Evolutionary conservation across 768 basidiomycete species (phyloP).

Genomic region (Boletus huronensis): DNA sequence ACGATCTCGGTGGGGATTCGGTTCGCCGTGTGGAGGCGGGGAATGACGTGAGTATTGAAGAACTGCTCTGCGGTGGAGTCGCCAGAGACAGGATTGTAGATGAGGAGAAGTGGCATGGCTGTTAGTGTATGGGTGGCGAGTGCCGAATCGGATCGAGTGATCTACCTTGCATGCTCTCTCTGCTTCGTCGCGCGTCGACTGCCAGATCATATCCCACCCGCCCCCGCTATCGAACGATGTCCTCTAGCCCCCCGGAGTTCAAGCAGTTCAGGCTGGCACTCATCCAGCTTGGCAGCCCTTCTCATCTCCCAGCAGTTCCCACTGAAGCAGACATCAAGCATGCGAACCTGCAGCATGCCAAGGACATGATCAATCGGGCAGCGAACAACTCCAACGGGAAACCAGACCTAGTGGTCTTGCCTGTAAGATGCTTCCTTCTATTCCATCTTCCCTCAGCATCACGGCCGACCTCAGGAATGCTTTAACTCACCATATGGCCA

Average conservation of each 20-base stretch:
- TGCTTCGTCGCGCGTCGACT: constrained; percentile 10
- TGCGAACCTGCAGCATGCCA: constrained; percentile 79
- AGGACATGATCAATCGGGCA: constrained; percentile 74
- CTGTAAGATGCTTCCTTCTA: constrained; percentile 45
- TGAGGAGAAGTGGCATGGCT: constrained; percentile 50
- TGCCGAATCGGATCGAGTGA: background rate
- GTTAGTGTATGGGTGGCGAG: background rate
- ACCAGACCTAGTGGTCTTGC: constrained; percentile 80
- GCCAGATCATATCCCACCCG: background rate
- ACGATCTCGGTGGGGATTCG: constrained; percentile 35
- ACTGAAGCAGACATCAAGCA: constrained; percentile 48
- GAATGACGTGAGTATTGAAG: constrained; percentile 59
- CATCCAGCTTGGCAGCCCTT: constrained; percentile 81
- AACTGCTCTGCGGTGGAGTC: constrained; percentile 52
- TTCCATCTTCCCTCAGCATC: background rate
- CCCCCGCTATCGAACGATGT: constrained; percentile 22
- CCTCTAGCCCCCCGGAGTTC: constrained; percentile 38
- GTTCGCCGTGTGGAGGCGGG: constrained; percentile 47
- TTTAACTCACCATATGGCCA: constrained; percentile 87
- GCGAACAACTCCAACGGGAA: constrained; percentile 43
- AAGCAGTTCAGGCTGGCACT: constrained; percentile 83
- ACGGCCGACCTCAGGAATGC: constrained; percentile 56
- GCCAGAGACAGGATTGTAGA: constrained; percentile 80
- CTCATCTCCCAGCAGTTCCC: constrained; percentile 33
- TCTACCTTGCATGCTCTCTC: constrained; percentile 12